Conservation (phyloP, 108 stramenopile species). For the Cyclotella cryptica region DNA sequence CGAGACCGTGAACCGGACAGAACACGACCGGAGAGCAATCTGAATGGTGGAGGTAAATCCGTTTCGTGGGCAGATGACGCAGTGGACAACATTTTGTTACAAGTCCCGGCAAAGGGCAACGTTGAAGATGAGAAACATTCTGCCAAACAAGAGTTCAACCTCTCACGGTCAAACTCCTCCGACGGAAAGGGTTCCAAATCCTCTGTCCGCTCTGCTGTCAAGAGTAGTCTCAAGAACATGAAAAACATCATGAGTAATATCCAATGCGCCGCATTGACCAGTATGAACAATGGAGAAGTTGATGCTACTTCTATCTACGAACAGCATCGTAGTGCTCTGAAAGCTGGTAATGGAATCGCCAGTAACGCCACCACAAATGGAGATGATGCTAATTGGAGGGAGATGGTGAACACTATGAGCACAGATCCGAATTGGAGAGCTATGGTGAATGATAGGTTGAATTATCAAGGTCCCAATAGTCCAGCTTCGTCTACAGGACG, state of each 20-base stretch:
- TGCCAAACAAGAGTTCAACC: not conserved
- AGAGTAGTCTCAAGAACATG: slow-evolving; percentile 9
- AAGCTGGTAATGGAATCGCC: not conserved
- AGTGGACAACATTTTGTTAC: slow-evolving; percentile 1
- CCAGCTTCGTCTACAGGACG: not conserved
- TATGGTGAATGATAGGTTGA: slow-evolving; percentile 10
- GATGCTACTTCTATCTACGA: not conserved
- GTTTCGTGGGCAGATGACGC: slow-evolving; percentile 11
- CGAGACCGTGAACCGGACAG: too few species aligned
- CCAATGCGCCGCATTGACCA: not conserved
- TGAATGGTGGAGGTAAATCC: not conserved
- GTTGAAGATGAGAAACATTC: too few species aligned
- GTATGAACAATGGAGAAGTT: not conserved
- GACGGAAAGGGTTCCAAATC: slow-evolving; percentile 4
- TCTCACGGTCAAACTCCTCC: not conserved
- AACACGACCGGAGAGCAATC: not conserved
- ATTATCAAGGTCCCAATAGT: slow-evolving; percentile 10
- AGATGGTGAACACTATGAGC: not conserved
- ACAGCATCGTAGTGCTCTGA: slow-evolving; percentile 8
- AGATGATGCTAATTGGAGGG: slow-evolving; percentile 6
- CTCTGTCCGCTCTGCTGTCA: slow-evolving; percentile 1
- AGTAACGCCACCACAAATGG: not conserved
- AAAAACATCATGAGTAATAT: not conserved
- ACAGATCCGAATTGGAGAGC: not conserved
- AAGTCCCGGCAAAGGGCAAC: too few species aligned